These are phyloP conservation scores for Acephala macrosclerotiorum DNA, from an alignment of 2,329 filamentous ascomycete genomes.

Conservation along the genomic window DNA sequence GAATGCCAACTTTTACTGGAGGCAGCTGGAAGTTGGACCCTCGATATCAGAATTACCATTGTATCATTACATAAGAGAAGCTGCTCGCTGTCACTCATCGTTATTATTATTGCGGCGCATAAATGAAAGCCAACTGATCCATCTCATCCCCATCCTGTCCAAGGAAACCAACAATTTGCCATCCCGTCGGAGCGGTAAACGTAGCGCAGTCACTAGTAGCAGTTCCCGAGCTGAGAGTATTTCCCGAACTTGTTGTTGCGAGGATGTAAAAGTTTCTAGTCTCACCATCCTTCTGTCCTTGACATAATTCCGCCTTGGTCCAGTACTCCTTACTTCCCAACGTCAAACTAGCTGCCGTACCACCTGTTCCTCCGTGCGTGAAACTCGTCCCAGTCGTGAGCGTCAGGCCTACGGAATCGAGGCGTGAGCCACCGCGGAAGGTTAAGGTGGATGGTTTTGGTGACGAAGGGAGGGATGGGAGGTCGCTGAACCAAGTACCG, in stretches of 20 bases:
- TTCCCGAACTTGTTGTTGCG: constrained; percentile 59
- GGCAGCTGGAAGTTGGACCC: too few relatives aligned
- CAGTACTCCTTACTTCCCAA: constrained; percentile 58
- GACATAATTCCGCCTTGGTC: constrained; percentile 57
- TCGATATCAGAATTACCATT: too few relatives aligned
- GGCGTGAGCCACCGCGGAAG: constrained; percentile 55
- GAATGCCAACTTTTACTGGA: too few relatives aligned
- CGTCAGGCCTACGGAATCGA: constrained; percentile 58
- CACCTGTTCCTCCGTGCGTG: constrained; percentile 61
- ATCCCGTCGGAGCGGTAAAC: constrained; percentile 55
- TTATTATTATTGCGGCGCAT: constrained; percentile 48
- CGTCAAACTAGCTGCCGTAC: constrained; percentile 50
- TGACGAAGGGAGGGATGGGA: constrained; percentile 46
- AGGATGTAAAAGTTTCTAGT: constrained; percentile 64
- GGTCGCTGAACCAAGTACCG: constrained; percentile 63
- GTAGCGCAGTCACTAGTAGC: constrained; percentile 55
- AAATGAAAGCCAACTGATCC: constrained; percentile 60
- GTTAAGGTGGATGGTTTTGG: constrained; percentile 47
- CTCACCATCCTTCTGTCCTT: constrained; percentile 52
- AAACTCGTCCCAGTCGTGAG: constrained; percentile 57
- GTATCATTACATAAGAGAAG: too few relatives aligned
- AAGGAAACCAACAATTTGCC: constrained; percentile 60
- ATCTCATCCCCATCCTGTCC: constrained; percentile 62
- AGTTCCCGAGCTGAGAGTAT: constrained; percentile 53
- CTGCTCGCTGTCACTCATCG: too few relatives aligned